A percentile compares a stretch with the other conserved stretches of the same genome.
phyloP scores from a whole-genome alignment of 78 protist species.

The Protostelium mycophagum region DNA sequence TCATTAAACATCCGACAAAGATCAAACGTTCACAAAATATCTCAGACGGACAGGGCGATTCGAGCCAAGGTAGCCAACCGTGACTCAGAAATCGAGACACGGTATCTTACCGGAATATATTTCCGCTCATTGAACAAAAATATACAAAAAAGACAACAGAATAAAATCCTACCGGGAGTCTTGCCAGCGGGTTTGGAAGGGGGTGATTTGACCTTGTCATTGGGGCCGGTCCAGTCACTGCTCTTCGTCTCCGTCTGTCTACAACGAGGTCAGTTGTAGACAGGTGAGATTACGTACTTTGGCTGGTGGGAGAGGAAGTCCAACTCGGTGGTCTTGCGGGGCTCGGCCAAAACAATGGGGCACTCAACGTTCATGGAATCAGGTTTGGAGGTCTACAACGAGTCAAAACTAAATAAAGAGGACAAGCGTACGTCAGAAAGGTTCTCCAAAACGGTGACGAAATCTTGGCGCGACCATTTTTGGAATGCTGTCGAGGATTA shows the following conservation, averaged over 20 bases:
- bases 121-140: too few species aligned
- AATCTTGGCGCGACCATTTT: neutral
- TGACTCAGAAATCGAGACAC: too few species aligned
- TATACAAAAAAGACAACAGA: too few species aligned
- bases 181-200: neutral
- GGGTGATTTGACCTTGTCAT: neutral
- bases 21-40: too few species aligned
- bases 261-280: too few species aligned
- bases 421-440: neutral
- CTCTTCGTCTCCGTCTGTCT: neutral
- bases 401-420: neutral
- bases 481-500: neutral
- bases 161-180: neutral
- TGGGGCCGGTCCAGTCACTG: neutral
- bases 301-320: neutral
- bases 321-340: neutral
- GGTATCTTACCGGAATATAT: too few species aligned
- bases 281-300: too few species aligned
- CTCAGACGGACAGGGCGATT: too few species aligned
- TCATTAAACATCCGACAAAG: too few species aligned
- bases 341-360: neutral
- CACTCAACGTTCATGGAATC: neutral
- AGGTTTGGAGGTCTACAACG: neutral
- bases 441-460: neutral
- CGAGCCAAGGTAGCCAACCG: too few species aligned